Evolutionary conservation across 1,284 basidiomycete genomes (phyloP).

Genomic region (Cryptococcus wingfieldii): DNA sequence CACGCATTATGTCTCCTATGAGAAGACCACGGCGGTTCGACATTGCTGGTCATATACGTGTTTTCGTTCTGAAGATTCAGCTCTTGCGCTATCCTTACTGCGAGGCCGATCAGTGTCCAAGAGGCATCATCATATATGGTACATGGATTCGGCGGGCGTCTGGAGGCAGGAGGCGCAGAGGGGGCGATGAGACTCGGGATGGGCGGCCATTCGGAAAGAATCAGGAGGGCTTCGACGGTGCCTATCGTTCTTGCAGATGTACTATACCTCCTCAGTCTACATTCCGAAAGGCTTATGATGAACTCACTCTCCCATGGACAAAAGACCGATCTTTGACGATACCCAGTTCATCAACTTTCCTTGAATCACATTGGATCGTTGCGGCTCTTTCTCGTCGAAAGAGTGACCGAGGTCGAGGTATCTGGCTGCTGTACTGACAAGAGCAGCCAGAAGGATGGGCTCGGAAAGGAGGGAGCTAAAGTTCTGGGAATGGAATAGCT

Average conservation of each 20-base stretch:
- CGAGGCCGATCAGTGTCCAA: slow-evolving; percentile 21
- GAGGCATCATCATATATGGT: slow-evolving; percentile 22
- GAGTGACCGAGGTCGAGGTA: slow-evolving; percentile 17
- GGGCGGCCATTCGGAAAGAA: slow-evolving; percentile 24
- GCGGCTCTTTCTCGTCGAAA: slow-evolving; percentile 12
- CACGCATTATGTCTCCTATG: slow-evolving; percentile 13
- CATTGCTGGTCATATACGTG: slow-evolving; percentile 6
- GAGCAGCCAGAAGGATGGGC: slow-evolving; percentile 13
- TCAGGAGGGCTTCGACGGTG: slow-evolving; percentile 22
- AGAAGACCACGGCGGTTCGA: slow-evolving; percentile 2
- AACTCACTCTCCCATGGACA: slow-evolving; percentile 21
- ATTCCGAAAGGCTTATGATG: not conserved
- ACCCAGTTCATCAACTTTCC: slow-evolving; percentile 14
- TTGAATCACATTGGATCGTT: slow-evolving; percentile 11
- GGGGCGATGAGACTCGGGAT: slow-evolving; percentile 8
- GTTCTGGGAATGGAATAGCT: slow-evolving; percentile 15
- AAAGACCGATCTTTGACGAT: slow-evolving; percentile 10
- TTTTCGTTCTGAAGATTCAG: slow-evolving; percentile 17
- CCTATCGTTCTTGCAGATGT: slow-evolving; percentile 17
- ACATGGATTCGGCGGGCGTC: slow-evolving; percentile 6
- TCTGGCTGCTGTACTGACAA: slow-evolving; percentile 13
- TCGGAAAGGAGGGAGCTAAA: slow-evolving; percentile 13
- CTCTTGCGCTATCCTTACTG: slow-evolving; percentile 20
- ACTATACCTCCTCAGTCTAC: not conserved
- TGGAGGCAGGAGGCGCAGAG: too few species aligned